Conservation (phyloP, 345 rosid genomes). For the Garcia nutans region DNA sequence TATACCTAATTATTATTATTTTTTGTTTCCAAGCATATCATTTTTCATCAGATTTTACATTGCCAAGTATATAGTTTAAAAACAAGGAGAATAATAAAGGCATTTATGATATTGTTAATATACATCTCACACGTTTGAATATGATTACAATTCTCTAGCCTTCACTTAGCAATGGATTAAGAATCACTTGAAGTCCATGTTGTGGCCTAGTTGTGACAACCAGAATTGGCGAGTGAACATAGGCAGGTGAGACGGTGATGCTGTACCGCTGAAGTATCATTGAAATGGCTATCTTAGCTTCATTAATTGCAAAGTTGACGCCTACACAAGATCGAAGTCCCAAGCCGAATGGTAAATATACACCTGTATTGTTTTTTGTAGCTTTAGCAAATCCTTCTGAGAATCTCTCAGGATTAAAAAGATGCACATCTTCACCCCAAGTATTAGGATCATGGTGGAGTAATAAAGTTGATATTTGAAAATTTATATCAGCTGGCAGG, state of each 20-base stretch:
- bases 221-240: conserved; percentile 31
- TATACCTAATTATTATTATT: too few species aligned
- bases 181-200: conserved; percentile 36
- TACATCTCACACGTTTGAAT: too few species aligned
- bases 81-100: too few species aligned
- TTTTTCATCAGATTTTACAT: too few species aligned
- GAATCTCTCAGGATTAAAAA: conserved; percentile 35
- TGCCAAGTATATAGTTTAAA: too few species aligned
- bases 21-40: too few species aligned
- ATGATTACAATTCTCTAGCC: not conserved
- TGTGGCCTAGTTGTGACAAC: conserved; percentile 20
- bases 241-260: conserved; percentile 33
- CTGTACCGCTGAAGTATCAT: conserved; percentile 40
- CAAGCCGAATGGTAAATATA: conserved; percentile 34
- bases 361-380: conserved; percentile 22
- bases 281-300: conserved; percentile 31
- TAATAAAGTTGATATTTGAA: conserved; percentile 20
- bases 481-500: conserved; percentile 17
- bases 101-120: too few species aligned
- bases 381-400: conserved; percentile 31
- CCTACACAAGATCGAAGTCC: conserved; percentile 38
- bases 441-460: conserved; percentile 27
- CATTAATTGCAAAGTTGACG: conserved; percentile 29
- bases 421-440: conserved; percentile 38
- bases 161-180: conserved; percentile 16